These are phyloP conservation scores for Trametes maxima DNA, from an alignment of 768 basidiomycete species.

Conservation along the genomic window DNA sequence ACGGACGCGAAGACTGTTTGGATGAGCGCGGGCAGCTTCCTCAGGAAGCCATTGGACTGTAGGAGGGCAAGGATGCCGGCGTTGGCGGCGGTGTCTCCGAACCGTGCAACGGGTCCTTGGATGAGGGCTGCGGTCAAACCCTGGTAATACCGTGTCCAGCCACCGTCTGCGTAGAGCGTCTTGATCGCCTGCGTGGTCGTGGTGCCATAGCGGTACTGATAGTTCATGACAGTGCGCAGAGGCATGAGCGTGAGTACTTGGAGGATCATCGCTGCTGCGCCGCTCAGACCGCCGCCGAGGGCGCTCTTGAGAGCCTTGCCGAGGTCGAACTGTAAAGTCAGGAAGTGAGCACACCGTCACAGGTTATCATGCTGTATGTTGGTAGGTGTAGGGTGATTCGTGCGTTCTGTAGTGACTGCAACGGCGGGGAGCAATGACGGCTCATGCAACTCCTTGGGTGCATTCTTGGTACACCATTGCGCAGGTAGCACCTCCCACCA, in stretches of 20 bases:
- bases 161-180: constrained; percentile 78
- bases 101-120: constrained; percentile 82
- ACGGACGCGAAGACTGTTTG: constrained; percentile 82
- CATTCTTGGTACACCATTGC: too few species aligned
- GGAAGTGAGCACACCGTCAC: not conserved
- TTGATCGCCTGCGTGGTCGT: constrained; percentile 62
- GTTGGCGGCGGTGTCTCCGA: constrained; percentile 96
- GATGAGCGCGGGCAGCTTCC: constrained; percentile 57
- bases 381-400: not conserved
- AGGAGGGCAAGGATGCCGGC: constrained; percentile 88
- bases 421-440: too few species aligned
- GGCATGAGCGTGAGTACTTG: constrained; percentile 95
- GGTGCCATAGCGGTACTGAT: constrained; percentile 90
- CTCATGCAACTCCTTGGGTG: too few species aligned
- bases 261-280: constrained; percentile 93
- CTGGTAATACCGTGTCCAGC: constrained; percentile 83
- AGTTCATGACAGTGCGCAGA: constrained; percentile 97
- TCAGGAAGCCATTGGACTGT: constrained; percentile 72
- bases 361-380: not conserved
- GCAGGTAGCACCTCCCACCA: too few species aligned
- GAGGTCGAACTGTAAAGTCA: constrained; percentile 69
- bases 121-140: constrained; percentile 85
- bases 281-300: constrained; percentile 87
- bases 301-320: constrained; percentile 76
- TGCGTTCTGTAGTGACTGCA: too few species aligned